A percentile compares a stretch with the other conserved stretches of the same genome.
These are phyloP conservation scores for Tulasnella sp. DNA, from an alignment of 768 basidiomycete genomes.

Conservation along the genomic window DNA sequence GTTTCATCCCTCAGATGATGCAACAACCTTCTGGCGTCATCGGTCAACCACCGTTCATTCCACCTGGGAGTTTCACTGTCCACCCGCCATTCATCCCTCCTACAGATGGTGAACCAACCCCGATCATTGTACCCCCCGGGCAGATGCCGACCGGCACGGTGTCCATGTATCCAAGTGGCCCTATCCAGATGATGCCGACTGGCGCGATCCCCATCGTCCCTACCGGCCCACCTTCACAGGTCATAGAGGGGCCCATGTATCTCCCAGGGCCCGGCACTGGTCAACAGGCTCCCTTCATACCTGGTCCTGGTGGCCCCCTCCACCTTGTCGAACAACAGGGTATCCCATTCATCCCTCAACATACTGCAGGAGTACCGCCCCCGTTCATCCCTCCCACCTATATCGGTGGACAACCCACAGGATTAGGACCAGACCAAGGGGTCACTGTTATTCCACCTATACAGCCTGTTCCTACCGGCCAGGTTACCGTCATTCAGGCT, in stretches of 20 bases:
- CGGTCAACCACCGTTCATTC: background rate
- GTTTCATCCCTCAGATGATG: background rate
- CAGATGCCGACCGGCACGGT: no score
- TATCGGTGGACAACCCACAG: background rate
- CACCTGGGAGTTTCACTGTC: background rate
- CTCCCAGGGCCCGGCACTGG: no score
- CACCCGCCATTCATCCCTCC: background rate
- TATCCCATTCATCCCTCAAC: background rate
- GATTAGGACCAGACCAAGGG: background rate
- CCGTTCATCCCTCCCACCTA: no score
- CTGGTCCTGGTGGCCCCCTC: no score
- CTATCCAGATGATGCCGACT: background rate
- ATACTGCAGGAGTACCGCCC: background rate
- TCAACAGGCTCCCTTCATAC: background rate
- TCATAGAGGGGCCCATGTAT: no score
- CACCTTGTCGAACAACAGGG: no score
- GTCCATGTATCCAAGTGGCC: background rate
- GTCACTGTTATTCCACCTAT: background rate
- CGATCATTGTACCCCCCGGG: background rate
- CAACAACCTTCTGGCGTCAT: background rate
- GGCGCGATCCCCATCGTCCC: background rate
- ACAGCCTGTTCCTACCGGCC: background rate
- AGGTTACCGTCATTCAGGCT: background rate
- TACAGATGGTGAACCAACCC: background rate
- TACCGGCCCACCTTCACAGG: no score